Conservation (phyloP, 345 rosid species). For the Linum trigynum region DNA sequence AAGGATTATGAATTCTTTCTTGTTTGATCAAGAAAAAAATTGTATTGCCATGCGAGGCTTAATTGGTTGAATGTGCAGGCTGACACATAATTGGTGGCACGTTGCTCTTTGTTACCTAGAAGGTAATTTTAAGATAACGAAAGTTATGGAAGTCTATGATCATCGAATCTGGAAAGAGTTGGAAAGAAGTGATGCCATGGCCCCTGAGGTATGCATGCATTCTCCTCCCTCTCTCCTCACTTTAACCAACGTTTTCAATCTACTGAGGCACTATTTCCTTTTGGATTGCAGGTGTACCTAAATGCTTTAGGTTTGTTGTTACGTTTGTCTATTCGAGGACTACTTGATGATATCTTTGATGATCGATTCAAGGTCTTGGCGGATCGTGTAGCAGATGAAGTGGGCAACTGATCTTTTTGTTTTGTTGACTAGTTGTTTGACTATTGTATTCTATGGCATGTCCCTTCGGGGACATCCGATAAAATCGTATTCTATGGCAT, state of each 20-base stretch:
- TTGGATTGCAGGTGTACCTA: conserved; percentile 52
- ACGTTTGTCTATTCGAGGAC: conserved; percentile 52
- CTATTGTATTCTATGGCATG: neutral
- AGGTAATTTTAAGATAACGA: conserved; percentile 58
- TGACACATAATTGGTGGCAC: conserved; percentile 98
- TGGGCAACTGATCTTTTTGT: conserved; percentile 17
- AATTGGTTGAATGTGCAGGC: conserved; percentile 28
- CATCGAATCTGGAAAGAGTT: conserved; percentile 67
- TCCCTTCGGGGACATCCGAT: too few relatives aligned
- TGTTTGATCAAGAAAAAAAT: neutral
- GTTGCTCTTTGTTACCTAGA: conserved; percentile 89
- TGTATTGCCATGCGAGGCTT: conserved; percentile 1
- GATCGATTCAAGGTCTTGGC: conserved; percentile 49
- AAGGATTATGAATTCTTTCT: neutral
- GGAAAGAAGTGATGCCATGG: conserved; percentile 41
- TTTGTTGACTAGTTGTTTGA: neutral
- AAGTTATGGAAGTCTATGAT: conserved; percentile 60
- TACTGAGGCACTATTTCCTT: conserved; percentile 6
- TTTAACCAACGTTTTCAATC: neutral
- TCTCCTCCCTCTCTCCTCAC: neutral
- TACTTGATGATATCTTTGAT: conserved; percentile 29
- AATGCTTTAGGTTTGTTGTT: conserved; percentile 68
- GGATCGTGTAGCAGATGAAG: conserved; percentile 40
- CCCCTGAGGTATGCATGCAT: conserved; percentile 39
- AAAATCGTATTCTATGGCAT: neutral